Evolutionary conservation across 768 basidiomycete genomes (phyloP).

Genomic region (Tubosaeta sp.): DNA sequence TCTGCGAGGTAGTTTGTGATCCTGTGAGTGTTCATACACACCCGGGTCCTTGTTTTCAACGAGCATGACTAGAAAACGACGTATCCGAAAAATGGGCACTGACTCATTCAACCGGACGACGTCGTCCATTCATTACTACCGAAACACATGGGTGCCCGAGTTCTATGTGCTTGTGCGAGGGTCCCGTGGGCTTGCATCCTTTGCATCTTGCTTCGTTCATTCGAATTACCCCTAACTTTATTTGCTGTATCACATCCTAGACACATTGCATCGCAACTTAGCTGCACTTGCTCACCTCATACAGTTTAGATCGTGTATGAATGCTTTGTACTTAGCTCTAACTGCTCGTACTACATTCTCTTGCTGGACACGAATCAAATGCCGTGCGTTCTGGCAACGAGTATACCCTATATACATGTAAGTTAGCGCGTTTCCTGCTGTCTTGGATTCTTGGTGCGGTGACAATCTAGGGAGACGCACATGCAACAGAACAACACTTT

Average conservation of each 20-base stretch:
- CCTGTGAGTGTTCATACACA: slow-evolving; percentile 5
- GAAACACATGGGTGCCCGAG: slow-evolving; percentile 27
- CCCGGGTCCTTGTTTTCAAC: background rate
- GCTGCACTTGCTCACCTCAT: too few species aligned
- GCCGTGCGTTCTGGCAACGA: too few species aligned
- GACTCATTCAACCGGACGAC: slow-evolving; percentile 11
- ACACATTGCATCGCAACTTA: too few species aligned
- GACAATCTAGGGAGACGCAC: too few species aligned
- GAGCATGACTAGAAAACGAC: background rate
- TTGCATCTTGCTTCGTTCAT: background rate
- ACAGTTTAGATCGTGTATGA: too few species aligned
- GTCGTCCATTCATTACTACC: slow-evolving; percentile 26
- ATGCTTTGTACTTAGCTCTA: too few species aligned
- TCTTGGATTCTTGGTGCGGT: too few species aligned
- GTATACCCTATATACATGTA: too few species aligned
- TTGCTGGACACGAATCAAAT: too few species aligned
- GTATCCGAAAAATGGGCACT: slow-evolving; percentile 18
- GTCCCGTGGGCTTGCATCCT: background rate
- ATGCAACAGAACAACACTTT: too few species aligned
- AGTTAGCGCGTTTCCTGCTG: too few species aligned
- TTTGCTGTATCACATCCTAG: background rate
- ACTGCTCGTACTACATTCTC: too few species aligned
- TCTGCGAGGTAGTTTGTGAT: background rate
- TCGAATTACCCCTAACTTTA: background rate
- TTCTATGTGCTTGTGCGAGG: slow-evolving; percentile 24